Evolutionary conservation across 2,329 filamentous ascomycete genomes (phyloP).

Genomic region (Fusarium globosum): DNA sequence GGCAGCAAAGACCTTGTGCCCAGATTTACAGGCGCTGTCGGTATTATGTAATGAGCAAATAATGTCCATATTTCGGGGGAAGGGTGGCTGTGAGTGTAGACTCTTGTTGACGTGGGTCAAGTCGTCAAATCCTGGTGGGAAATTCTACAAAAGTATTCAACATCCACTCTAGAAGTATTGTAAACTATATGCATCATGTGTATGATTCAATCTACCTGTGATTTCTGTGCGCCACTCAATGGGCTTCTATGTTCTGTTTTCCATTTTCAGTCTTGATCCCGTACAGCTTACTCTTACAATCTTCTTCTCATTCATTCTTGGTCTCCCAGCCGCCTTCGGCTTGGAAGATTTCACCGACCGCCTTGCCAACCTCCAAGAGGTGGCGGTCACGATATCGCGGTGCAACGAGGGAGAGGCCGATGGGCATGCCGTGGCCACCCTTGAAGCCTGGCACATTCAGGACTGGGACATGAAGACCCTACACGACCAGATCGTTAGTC

Average conservation of each 20-base stretch:
- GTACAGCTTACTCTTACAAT: slow-evolving; percentile 1
- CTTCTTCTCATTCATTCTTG: slow-evolving; percentile 3
- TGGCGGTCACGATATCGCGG: slow-evolving; percentile 59
- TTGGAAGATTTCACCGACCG: slow-evolving; percentile 51
- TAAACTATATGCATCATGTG: not conserved
- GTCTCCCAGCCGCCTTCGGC: slow-evolving; percentile 45
- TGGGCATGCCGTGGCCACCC: slow-evolving; percentile 64
- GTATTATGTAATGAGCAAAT: slow-evolving; percentile 36
- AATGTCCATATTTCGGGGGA: slow-evolving; percentile 16
- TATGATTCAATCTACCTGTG: not conserved
- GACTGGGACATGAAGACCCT: slow-evolving; percentile 68
- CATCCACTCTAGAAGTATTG: slow-evolving; percentile 8
- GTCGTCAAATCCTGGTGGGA: slow-evolving; percentile 9
- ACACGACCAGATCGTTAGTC: not conserved
- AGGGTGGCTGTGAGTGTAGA: slow-evolving; percentile 12
- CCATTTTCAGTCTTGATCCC: slow-evolving; percentile 3
- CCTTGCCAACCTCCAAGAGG: slow-evolving; percentile 56
- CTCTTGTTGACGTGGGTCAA: slow-evolving; percentile 8
- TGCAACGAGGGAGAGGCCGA: slow-evolving; percentile 66
- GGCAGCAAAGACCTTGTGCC: slow-evolving; percentile 9
- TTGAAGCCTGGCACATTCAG: slow-evolving; percentile 73
- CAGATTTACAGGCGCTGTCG: slow-evolving; percentile 20
- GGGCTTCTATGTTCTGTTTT: not conserved
- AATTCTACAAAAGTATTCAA: slow-evolving; percentile 34
- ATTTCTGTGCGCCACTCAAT: slow-evolving; percentile 6